These are phyloP conservation scores for Penicillium argentinense DNA, from an alignment of 495 filamentous ascomycete species.

Conservation along the genomic window DNA sequence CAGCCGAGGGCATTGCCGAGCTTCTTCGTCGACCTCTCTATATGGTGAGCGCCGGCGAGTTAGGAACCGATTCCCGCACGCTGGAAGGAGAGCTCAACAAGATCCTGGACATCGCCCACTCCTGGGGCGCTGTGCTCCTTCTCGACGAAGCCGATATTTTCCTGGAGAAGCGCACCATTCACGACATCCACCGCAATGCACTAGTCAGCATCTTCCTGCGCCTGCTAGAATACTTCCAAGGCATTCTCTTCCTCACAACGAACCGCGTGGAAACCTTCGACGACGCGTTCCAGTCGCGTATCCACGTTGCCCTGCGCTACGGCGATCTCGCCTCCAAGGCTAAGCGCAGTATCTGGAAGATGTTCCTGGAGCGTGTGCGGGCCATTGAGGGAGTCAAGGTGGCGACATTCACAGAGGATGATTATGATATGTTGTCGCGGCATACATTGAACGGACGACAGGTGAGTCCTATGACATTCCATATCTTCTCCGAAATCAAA, in stretches of 20 bases:
- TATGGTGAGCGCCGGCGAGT: constrained; percentile 78
- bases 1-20: constrained; percentile 84
- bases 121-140: constrained; percentile 79
- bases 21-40: constrained; percentile 80
- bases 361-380: constrained; percentile 72
- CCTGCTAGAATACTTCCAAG: constrained; percentile 74
- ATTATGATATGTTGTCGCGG: constrained; percentile 65
- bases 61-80: constrained; percentile 75
- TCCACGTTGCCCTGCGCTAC: constrained; percentile 78
- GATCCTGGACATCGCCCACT: constrained; percentile 84
- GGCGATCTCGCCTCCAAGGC: constrained; percentile 73
- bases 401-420: constrained; percentile 64
- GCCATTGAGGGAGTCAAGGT: constrained; percentile 61
- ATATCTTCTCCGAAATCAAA: neutral
- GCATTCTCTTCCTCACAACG: constrained; percentile 77
- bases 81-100: constrained; percentile 79
- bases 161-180: constrained; percentile 67
- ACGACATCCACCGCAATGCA: constrained; percentile 74
- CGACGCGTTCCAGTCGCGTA: constrained; percentile 65
- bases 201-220: constrained; percentile 76
- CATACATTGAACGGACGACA: constrained; percentile 86
- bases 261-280: constrained; percentile 76
- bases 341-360: constrained; percentile 81
- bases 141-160: constrained; percentile 82
- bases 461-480: constrained; percentile 38